Evolutionary conservation across 805 yeast species (phyloP), one percentile per base, ranked within the genome.

Genomic region (Candida hispaniensis): DNA sequence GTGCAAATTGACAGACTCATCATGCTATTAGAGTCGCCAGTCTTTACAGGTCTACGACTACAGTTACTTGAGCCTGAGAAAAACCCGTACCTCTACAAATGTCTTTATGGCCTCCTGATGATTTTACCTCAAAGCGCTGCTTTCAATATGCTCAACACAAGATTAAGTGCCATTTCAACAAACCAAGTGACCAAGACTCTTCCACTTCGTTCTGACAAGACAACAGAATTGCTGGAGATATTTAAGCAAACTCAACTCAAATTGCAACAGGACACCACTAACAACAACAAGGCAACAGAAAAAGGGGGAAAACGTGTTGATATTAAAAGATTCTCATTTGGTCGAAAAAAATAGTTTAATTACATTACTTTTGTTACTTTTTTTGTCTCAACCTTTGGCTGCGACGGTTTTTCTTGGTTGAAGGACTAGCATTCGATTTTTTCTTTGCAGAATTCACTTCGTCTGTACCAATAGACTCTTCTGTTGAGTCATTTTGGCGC

Each of bases 121-220:
- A 66, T 91, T 4, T 58, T 91, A 32, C 98, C 98, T 0, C 98
- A 91, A 53, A 82, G 95, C 0, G 69, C 81, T 8, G 94, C 97
- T 0, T 91, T 82, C 52, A 73, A 69, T n/a, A 73, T 80, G 0
- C 63, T 91, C 44, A 78, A 78, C 44, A 80, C 77, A 48, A 65
- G 98, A 41, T 63, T 91, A 33, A 70, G 69, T 32, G 64, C 80
- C 21, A 68, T 79, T 13, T 49, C 60, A 5, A 51, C 56, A 3
- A 51, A 60, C 26, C 60, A 59, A 5, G 50, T 48, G 23, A 45
- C 60, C 18, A 58, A 56, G 19, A 22, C 51, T 6, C 54, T 53
- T 8, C 43, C 41, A 27, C 18, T 25, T 19, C 27, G 14, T 26
- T 20, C 38, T 13, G 23, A 15, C 36, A 51, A 53, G 36, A 64